Evolutionary conservation across 345 rosid species (phyloP), one percentile per base, ranked within the genome.

Genomic region (Arabis alpina): DNA sequence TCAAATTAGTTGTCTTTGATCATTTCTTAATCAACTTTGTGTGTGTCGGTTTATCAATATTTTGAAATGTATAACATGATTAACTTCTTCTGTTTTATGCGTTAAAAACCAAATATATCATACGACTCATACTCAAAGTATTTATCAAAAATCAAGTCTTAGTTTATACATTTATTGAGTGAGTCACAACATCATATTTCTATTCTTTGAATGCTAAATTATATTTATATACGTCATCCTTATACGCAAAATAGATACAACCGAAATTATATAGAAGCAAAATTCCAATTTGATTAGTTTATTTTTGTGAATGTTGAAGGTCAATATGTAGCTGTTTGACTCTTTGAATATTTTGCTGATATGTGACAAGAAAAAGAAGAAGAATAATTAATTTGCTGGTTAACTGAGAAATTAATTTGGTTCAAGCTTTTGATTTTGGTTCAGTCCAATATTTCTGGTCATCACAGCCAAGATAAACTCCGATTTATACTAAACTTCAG

Each of bases 61-160:
- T 50, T 60, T 60, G 42, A 60, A 53, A 37, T 68, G 15, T 67
- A 45, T 56, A 51, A 60, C 73, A 74, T 44, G 68, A 51, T 52
- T 60, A 59, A 44, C 63, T 44, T 30, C 73, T 60, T 44, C 49
- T n/a, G n/a, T 58, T 67, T 14, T 53, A 27, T 66, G 54, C 32
- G 39, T 66, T 58, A 36, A 3, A 48, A 23, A 28, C 57, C 34
- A 55, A 27, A 47, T 16, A 10, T 56, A 47, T 55, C 5, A 50
- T 39, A 51, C n/a, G 45, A 64, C 19, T 49, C 66, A 15, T 28
- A 12, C 24, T 30, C 10, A 48, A 24, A 10, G 40, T 69, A 14
- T 36, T 59, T 54, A 55, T 56, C 37, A 28, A 73, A 64, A 28
- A 15, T 57, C 8, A 61, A 53, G 62, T 61, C 75, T 52, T 30